A percentile compares a stretch with the other conserved stretches of the same genome.
Evolutionary conservation across 495 filamentous ascomycete genomes (phyloP).

Genomic region (Penicillium alfredii): DNA sequence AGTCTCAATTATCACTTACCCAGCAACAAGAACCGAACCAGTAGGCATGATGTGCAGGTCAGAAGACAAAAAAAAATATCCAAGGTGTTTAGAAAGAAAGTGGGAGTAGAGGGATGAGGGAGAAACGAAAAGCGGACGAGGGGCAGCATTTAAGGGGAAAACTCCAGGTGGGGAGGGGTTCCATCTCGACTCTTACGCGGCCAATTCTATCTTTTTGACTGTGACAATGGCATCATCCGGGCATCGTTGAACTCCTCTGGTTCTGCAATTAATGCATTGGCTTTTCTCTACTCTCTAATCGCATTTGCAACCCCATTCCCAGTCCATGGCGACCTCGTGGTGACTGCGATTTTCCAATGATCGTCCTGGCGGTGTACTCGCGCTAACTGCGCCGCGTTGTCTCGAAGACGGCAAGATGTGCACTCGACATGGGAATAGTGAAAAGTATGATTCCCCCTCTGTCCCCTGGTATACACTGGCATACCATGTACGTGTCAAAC

Average conservation of each 20-base stretch:
- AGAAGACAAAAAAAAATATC: background rate
- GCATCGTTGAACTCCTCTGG: no score
- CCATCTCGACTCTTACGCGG: slow-evolving; percentile 13
- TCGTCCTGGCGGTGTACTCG: slow-evolving; percentile 7
- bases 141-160: slow-evolving; percentile 28
- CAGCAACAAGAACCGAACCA: slow-evolving; percentile 84
- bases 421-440: no score
- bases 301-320: no score
- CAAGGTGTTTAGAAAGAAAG: background rate
- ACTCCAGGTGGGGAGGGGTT: slow-evolving; percentile 4
- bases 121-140: slow-evolving; percentile 8
- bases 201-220: slow-evolving; percentile 7
- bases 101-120: slow-evolving; percentile 3
- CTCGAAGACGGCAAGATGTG: slow-evolving; percentile 1
- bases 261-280: no score
- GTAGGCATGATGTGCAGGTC: slow-evolving; percentile 55
- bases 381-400: background rate
- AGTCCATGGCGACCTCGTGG: no score
- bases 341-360: no score
- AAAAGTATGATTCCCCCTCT: no score
- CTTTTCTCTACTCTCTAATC: no score
- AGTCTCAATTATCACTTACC: slow-evolving; percentile 51
- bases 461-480: no score
- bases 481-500: no score
- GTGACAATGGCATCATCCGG: no score